Evolutionary conservation across 768 basidiomycete species (phyloP), one percentile per base, ranked within the genome.

Genomic region (Mycena rebaudengoi): DNA sequence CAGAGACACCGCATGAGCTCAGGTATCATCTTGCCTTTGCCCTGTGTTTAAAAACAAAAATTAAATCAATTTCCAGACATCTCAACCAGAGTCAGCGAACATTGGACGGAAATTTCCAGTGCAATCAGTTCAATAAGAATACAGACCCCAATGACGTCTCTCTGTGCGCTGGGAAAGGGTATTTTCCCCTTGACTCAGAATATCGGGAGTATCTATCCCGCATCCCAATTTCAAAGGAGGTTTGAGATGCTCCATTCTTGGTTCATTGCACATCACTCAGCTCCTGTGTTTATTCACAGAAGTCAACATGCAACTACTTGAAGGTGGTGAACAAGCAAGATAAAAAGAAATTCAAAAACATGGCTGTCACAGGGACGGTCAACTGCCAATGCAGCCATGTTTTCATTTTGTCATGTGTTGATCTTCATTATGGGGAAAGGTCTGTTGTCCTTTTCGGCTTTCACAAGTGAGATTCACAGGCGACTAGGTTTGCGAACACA

Each of bases 311-410:
- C 58, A 60, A 65, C 18, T 59, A 71, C 43, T 54, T 73, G 11
- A 69, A 66, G 7, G 72, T 60, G 3, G 68, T 70, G 4, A 68
- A 69, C 43, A 67, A 68, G 39, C 71, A 72, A 40, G 68, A 73
- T 49, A 67, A 56, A 45, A 70, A 64, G 30, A 74, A 72, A 28
- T 72, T 71, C 53, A 69, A 67, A 44, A 67, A 67, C 16, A 64
- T 68, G 44, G 62, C 49, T 28, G 40, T 69, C 18, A 71, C 71
- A 8, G 72, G 72, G 5, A 63, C 69, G 16, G 50, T 73, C 4
- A 62, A 65, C 25, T 40, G 60, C 11, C 53, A 70, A 33, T 73
- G 71, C 45, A 62, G 45, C 23, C 73, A 71, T 62, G 63, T 60
- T 3, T 64, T 67, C 35, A 26, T 70, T 28, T 32, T 62, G 14